Conservation (phyloP, 768 basidiomycete genomes). For the Crepidotus variabilis region DNA sequence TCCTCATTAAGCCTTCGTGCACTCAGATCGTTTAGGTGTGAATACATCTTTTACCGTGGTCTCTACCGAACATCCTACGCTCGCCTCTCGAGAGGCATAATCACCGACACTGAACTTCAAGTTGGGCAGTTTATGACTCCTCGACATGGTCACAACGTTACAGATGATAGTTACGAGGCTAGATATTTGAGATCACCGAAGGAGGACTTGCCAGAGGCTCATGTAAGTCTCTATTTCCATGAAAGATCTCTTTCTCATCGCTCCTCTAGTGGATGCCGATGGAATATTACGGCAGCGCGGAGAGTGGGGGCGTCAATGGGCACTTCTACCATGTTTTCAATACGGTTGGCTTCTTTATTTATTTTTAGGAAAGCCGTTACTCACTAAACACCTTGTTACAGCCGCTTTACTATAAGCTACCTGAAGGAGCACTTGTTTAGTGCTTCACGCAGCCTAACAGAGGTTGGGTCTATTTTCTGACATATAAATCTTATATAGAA, state of each 20-base stretch:
- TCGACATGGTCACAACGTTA: conserved; percentile 44
- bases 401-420: conserved; percentile 54
- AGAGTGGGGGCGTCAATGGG: conserved; percentile 56
- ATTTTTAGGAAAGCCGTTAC: background rate
- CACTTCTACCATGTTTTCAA: conserved; percentile 78
- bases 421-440: conserved; percentile 39
- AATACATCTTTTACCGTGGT: conserved; percentile 86
- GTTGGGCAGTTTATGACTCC: conserved; percentile 84
- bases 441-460: too few species aligned
- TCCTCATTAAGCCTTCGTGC: background rate
- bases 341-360: conserved; percentile 41
- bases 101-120: conserved; percentile 90
- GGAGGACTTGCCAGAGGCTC: conserved; percentile 58
- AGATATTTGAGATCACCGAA: conserved; percentile 67
- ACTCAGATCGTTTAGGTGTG: conserved; percentile 54
- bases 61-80: conserved; percentile 80
- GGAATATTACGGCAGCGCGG: conserved; percentile 58
- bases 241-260: background rate
- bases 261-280: conserved; percentile 67
- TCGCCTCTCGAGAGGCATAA: conserved; percentile 73
- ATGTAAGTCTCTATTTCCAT: conserved; percentile 39
- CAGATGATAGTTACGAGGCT: conserved; percentile 56
- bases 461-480: too few species aligned
- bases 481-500: too few species aligned
- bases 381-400: conserved; percentile 12